Evolutionary conservation across 176 grass and related monocot genomes (phyloP).

Genomic region (Poa annua): DNA sequence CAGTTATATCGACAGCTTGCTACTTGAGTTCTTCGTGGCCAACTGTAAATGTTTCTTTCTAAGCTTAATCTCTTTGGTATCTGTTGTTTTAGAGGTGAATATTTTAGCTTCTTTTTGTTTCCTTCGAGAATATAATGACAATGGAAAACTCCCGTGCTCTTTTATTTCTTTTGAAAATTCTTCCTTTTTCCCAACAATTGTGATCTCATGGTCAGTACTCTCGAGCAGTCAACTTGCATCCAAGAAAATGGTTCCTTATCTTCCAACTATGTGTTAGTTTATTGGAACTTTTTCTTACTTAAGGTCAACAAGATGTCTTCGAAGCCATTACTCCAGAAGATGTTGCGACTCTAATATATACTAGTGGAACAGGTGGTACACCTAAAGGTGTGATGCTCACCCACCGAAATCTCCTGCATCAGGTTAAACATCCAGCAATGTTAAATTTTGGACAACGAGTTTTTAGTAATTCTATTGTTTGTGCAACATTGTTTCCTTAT

Average conservation of each 20-base stretch:
- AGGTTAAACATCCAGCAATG: slow-evolving; percentile 53
- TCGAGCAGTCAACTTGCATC: slow-evolving; percentile 21
- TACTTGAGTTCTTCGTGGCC: background rate
- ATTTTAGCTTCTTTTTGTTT: slow-evolving; percentile 15
- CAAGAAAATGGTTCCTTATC: slow-evolving; percentile 5
- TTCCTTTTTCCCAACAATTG: slow-evolving; percentile 13
- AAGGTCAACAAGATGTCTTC: slow-evolving; percentile 50
- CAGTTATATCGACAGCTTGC: background rate
- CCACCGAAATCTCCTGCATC: slow-evolving; percentile 91
- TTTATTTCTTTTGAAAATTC: background rate
- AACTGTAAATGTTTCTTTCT: slow-evolving; percentile 4
- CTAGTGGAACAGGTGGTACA: slow-evolving; percentile 88
- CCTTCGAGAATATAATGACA: background rate
- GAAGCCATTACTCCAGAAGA: slow-evolving; percentile 80
- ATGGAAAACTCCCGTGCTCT: background rate
- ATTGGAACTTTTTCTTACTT: slow-evolving; percentile 22
- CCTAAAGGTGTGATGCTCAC: slow-evolving; percentile 98
- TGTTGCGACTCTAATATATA: slow-evolving; percentile 95
- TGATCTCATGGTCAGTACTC: background rate
- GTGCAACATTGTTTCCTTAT: slow-evolving; percentile 14
- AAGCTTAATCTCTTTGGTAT: background rate
- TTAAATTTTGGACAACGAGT: slow-evolving; percentile 14
- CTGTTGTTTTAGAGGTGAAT: slow-evolving; percentile 15
- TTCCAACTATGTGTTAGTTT: background rate
- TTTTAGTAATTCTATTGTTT: slow-evolving; percentile 21